A percentile compares a stretch with the other conserved stretches of the same genome.
Conservation (phyloP, 2,329 filamentous ascomycete species). For the Teratosphaeria zuluensis region DNA sequence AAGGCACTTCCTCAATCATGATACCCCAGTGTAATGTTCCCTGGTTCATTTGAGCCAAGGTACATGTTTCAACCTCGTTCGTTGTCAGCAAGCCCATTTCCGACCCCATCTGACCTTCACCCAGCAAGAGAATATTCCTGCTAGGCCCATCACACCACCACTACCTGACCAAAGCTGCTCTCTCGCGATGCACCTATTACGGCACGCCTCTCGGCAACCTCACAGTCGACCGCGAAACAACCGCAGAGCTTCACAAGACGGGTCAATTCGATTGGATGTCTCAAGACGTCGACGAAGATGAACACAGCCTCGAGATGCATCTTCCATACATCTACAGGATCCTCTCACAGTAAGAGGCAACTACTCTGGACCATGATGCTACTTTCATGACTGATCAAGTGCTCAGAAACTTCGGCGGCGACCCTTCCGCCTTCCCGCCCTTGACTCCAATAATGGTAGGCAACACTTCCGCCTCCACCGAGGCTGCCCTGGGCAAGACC, state of each 20-base stretch:
- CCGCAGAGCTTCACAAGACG: conserved; percentile 42
- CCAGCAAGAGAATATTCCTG: conserved; percentile 76
- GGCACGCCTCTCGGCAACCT: conserved; percentile 66
- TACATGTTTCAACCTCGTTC: too few relatives aligned
- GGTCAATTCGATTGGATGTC: conserved; percentile 58
- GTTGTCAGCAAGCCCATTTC: background rate
- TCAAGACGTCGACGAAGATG: conserved; percentile 57
- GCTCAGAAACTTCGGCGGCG: conserved; percentile 22
- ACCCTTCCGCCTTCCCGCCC: conserved; percentile 52
- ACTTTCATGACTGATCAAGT: conserved; percentile 1
- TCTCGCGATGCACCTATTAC: conserved; percentile 63
- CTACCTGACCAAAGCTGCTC: conserved; percentile 65
- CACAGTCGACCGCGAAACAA: conserved; percentile 50
- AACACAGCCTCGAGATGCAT: conserved; percentile 96
- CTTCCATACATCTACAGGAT: conserved; percentile 86
- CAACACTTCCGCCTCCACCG: conserved; percentile 54
- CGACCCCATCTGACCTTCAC: background rate
- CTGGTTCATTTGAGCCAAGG: too few relatives aligned
- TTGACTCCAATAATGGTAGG: conserved; percentile 84
- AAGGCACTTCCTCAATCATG: background rate
- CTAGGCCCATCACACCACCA: conserved; percentile 88
- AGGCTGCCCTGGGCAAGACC: conserved; percentile 59
- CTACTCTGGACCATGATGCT: background rate
- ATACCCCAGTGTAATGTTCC: too few relatives aligned
- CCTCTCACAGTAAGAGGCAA: conserved; percentile 37